Conservation (phyloP, 1,284 basidiomycete genomes). For the Bondarzewia mesenterica region DNA sequence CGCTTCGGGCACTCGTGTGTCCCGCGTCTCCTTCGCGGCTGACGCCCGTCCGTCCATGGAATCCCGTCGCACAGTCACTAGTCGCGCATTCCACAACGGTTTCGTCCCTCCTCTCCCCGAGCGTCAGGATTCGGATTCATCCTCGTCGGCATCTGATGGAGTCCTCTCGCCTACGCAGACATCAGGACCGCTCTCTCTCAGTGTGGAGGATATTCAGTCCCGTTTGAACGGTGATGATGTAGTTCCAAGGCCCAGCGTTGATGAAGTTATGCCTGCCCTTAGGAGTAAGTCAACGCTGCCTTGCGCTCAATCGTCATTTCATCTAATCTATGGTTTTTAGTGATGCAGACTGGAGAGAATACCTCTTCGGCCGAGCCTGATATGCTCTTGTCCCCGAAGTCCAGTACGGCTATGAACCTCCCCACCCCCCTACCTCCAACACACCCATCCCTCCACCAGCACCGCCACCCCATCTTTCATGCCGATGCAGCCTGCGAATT, state of each 20-base stretch:
- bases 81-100: conserved; percentile 50
- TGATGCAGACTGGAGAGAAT: conserved; percentile 51
- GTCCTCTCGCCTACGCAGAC: conserved; percentile 61
- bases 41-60: conserved; percentile 57
- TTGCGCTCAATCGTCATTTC: background rate
- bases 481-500: conserved; percentile 35
- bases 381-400: conserved; percentile 26
- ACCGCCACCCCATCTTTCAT: conserved; percentile 33
- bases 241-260: conserved; percentile 27
- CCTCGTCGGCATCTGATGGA: conserved; percentile 22
- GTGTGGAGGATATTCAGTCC: conserved; percentile 53
- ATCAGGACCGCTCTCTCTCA: conserved; percentile 56
- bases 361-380: conserved; percentile 28
- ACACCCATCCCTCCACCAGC: conserved; percentile 24
- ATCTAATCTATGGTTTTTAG: conserved; percentile 7
- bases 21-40: conserved; percentile 65
- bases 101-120: conserved; percentile 47
- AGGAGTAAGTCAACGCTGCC: conserved; percentile 34
- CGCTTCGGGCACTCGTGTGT: conserved; percentile 31
- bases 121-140: conserved; percentile 29
- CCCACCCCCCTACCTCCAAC: conserved; percentile 23
- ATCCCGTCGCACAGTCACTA: conserved; percentile 38
- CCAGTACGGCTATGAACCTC: conserved; percentile 11
- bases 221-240: conserved; percentile 23
- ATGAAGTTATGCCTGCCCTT: conserved; percentile 57